These are phyloP conservation scores for Zizania latifolia DNA, from an alignment of 176 grass and related monocot species.

Conservation along the genomic window DNA sequence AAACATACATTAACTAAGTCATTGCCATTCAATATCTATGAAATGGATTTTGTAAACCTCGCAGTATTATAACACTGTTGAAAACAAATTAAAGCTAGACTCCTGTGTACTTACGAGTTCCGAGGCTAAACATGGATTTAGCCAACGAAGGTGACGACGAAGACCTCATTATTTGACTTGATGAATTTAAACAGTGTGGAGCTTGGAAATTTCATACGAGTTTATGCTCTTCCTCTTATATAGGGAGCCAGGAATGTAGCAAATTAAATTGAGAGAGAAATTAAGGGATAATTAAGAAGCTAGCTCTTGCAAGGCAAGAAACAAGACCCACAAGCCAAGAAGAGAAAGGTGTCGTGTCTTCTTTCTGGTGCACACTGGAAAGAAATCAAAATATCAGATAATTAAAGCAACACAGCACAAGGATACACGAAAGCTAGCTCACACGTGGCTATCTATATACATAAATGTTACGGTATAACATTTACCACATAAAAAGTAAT, in stretches of 20 bases:
- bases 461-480: no score
- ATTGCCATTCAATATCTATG: no score
- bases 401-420: constrained; percentile 19
- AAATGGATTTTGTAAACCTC: background rate
- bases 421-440: background rate
- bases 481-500: no score
- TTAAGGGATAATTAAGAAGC: background rate
- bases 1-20: no score
- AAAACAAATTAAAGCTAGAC: background rate
- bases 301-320: constrained; percentile 42
- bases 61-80: background rate
- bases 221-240: constrained; percentile 5
- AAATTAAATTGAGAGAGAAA: background rate
- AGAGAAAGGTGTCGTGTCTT: constrained; percentile 5
- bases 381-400: constrained; percentile 20
- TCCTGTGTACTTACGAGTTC: constrained; percentile 20
- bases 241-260: constrained; percentile 4
- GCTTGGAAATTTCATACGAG: constrained; percentile 17
- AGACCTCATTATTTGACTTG: constrained; percentile 6
- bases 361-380: constrained; percentile 3
- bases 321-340: constrained; percentile 29
- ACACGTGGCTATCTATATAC: background rate
- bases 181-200: background rate
- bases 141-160: background rate
- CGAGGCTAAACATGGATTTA: constrained; percentile 23